Evolutionary conservation across 495 filamentous ascomycete genomes (phyloP), one percentile per base, ranked within the genome.

Genomic region (Penicillium pancosmium): DNA sequence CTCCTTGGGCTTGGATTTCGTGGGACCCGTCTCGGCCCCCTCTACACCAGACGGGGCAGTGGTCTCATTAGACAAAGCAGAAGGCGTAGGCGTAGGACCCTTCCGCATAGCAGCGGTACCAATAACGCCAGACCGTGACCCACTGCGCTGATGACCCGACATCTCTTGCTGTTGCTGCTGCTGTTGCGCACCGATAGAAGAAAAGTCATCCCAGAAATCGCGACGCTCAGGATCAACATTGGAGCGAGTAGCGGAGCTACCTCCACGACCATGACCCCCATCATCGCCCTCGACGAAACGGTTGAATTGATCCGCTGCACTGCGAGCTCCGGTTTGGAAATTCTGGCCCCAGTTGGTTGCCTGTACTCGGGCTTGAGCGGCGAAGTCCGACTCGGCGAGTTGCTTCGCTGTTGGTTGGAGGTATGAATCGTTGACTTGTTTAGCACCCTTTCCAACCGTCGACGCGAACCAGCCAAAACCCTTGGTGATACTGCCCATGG

Each of bases 391-490:
- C 70, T 96, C 90, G 4, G 87, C 86, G 41, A 96, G 74, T 89
- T 90, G 88, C 68, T 91, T 89, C 36, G 94, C 90, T 16, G 91
- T 93, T 16, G 94, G 94, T 74, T 93, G 90, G 38, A 98, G 88
- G 76, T 88, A 97, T 27, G 86, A 82, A 61, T 96, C 87, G 70
- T 97, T 93, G 31, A 96, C 84, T 1, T 83, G 90, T 80, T 96
- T 94, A 13, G 92, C 94, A 56, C 87, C 85, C 80, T 92, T 93
- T 15, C 86, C 88, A 13, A 97, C 92, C 34, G 90, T 88, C 12
- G 82, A 86, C 16, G 91, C 83, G 63, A 98, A 93, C 90, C 95
- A 97, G 2, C 95, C 93, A 64, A 97, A 93, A 6, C 94, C 89
- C 75, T 96, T 97, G 25, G 84, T 91, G 64, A 98, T 69, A 48